Conservation (phyloP, 345 rosid genomes). For the Corchorus olitorius region DNA sequence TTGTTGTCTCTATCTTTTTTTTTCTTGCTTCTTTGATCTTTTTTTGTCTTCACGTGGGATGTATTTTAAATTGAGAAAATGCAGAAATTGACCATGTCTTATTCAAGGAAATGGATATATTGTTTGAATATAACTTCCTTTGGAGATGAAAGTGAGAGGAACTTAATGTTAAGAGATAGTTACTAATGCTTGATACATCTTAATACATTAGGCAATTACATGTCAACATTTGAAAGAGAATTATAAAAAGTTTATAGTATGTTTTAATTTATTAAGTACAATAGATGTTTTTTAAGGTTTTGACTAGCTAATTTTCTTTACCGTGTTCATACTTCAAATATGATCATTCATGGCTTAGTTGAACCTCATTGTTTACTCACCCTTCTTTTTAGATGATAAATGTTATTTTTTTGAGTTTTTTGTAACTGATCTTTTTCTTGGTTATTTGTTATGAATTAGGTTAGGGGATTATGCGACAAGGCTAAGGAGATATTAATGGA, state of each 20-base stretch:
- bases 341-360: not conserved
- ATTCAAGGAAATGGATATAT: not conserved
- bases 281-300: not conserved
- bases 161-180: not conserved
- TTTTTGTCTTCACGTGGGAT: not conserved
- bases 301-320: not conserved
- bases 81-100: not conserved
- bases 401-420: not conserved
- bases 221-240: not conserved
- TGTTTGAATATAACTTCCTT: too few species aligned
- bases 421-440: not conserved
- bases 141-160: not conserved
- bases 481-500: constrained; percentile 79
- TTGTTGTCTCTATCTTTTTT: not conserved
- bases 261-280: not conserved
- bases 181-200: not conserved
- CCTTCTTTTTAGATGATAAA: not conserved
- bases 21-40: not conserved
- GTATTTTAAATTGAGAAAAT: not conserved
- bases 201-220: not conserved
- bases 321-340: not conserved
- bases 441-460: constrained; percentile 36
- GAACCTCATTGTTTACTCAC: not conserved
- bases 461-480: constrained; percentile 65
- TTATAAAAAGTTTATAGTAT: not conserved